Conservation (phyloP, 1,284 basidiomycete genomes). For the Hymenochaete sp. region DNA sequence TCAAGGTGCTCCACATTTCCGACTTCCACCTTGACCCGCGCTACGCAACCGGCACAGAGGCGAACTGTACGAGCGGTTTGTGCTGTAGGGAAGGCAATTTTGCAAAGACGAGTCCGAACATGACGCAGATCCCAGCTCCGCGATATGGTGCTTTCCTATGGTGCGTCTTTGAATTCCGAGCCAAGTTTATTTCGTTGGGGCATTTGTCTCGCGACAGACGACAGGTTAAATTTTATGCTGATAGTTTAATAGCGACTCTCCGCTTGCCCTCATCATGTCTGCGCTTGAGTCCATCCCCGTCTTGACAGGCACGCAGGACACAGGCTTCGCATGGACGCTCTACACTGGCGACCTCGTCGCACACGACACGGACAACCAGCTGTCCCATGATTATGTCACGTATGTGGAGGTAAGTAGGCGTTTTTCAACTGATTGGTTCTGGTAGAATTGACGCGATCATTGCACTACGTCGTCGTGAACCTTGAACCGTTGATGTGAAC, state of each 20-base stretch:
- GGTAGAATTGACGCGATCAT: no score
- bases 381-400: constrained; percentile 30
- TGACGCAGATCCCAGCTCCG: constrained; percentile 48
- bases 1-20: constrained; percentile 70
- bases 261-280: constrained; percentile 54
- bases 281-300: constrained; percentile 61
- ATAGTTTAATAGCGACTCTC: constrained; percentile 48
- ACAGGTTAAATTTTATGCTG: not conserved
- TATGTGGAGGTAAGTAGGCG: constrained; percentile 12
- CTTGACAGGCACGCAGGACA: constrained; percentile 50
- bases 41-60: constrained; percentile 66
- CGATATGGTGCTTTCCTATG: constrained; percentile 58
- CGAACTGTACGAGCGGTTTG: constrained; percentile 59
- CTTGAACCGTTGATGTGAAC: not conserved
- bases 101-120: constrained; percentile 43
- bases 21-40: constrained; percentile 74
- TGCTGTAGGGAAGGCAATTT: constrained; percentile 59
- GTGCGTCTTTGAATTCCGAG: constrained; percentile 26
- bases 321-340: constrained; percentile 57
- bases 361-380: constrained; percentile 58
- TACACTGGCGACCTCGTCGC: constrained; percentile 74
- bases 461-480: not conserved
- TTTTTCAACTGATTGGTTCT: no score
- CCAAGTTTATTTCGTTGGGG: not conserved
- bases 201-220: not conserved